A percentile compares a stretch with the other conserved stretches of the same genome.
Conservation (phyloP, 2,329 filamentous ascomycete genomes). For the Aurifilum marmelostoma region DNA sequence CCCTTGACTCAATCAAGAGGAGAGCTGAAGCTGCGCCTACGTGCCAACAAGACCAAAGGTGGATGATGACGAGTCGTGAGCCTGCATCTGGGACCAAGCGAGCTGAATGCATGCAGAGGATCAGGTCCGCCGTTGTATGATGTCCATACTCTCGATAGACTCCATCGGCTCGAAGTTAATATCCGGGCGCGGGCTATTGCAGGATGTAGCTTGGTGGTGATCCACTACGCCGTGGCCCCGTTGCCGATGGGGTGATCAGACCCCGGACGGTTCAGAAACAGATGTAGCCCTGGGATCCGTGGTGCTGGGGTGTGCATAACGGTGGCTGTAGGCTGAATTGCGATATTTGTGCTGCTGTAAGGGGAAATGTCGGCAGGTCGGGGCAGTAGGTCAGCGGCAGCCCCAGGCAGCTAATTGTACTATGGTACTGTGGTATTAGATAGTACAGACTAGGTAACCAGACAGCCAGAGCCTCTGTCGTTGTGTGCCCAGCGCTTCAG, state of each 20-base stretch:
- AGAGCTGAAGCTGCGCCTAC: not conserved
- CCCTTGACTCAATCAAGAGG: not conserved
- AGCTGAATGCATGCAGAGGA: not conserved
- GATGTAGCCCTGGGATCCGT: not conserved
- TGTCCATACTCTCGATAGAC: not conserved
- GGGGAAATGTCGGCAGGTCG: not conserved
- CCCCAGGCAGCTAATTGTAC: not conserved
- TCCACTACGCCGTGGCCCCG: not conserved
- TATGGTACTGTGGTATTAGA: not conserved
- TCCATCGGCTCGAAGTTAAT: not conserved
- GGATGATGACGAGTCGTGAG: not conserved
- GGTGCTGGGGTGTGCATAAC: constrained; percentile 2
- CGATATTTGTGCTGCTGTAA: not conserved
- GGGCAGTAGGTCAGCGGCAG: not conserved
- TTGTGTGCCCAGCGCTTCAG: too few species aligned
- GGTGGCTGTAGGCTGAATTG: not conserved
- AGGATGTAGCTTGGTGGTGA: not conserved
- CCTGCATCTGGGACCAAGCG: not conserved
- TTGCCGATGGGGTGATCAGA: not conserved
- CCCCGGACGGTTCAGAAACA: not conserved
- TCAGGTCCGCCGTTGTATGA: constrained; percentile 1
- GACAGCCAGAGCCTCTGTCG: too few species aligned
- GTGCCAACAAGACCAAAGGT: not conserved
- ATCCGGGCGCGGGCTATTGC: not conserved
- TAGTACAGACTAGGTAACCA: too few species aligned